Evolutionary conservation across 345 rosid genomes (phyloP), one percentile per base, ranked within the genome.

Genomic region (Aethionema arabicum): DNA sequence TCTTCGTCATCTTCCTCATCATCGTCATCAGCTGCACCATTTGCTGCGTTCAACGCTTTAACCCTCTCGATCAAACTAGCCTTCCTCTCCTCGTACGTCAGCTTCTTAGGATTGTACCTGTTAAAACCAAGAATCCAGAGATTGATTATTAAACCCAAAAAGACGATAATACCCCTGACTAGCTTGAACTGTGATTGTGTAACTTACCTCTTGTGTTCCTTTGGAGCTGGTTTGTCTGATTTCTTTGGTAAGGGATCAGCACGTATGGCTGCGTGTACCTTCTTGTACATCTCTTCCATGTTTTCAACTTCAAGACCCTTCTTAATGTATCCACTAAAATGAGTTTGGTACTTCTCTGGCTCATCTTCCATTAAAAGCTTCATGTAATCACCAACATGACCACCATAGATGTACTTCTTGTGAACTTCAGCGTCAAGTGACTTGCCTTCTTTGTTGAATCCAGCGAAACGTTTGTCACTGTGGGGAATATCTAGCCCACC

Each of bases 221-320:
- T 80, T 11, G 77, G 83, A n/a, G 74, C 79, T 62, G 43, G 58
- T 76, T 78, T 86, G 58, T 72, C 77, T 5, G 81, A 64, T 49
- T 82, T 82, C 79, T 82, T 84, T 0, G 65, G 3, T 0, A 69
- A 52, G 5, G 93, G 90, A 59, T 86, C 85, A 0, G 90, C 87
- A 40, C 90, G 93, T 11, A 83, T 84, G n/a, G 90, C 85, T 63
- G 90, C 80, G 61, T 82, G 93, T 9, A 80, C 87, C 54, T 83
- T 83, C 83, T 80, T 82, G 78, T 83, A 86, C 70, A 86, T 0
- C 16, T 32, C 79, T 67, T 86, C 90, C 5, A 86, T 13, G 63
- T 56, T 64, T 65, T 86, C 90, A 4, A 87, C 59, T 36, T 79
- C 84, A 51, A 86, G 49, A 44, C 84, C 87, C 54, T 13, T 79